Evolutionary conservation across 192 early-diverging fungal genomes (phyloP).

Genomic region (Irineochytrium annulatum): DNA sequence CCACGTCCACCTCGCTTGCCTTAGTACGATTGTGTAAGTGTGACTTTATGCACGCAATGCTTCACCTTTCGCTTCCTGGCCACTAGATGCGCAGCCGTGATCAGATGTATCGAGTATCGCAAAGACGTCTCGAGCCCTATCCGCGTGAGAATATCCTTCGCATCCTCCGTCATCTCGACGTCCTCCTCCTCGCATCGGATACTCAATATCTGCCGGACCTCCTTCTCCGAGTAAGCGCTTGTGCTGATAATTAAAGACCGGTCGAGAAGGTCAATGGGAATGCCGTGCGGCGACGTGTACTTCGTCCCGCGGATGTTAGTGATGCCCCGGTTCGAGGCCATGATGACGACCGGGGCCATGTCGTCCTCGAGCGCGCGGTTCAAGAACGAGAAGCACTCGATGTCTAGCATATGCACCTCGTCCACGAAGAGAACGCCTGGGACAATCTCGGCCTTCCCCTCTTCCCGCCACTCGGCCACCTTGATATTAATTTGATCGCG

Average conservation of each 20-base stretch:
- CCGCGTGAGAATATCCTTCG: slow-evolving; percentile 83
- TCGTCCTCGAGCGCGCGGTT: slow-evolving; percentile 96
- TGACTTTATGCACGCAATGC: slow-evolving; percentile 6
- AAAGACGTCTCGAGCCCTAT: slow-evolving; percentile 92
- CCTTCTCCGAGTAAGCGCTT: slow-evolving; percentile 74
- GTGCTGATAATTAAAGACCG: slow-evolving; percentile 93
- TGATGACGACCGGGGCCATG: slow-evolving; percentile 96
- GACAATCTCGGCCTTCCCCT: slow-evolving; percentile 97
- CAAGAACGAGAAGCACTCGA: slow-evolving; percentile 98
- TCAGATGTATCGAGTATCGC: slow-evolving; percentile 95
- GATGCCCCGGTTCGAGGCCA: slow-evolving; percentile 98
- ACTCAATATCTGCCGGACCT: slow-evolving; percentile 82
- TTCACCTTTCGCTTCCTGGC: slow-evolving; percentile 80
- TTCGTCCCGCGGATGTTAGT: slow-evolving; percentile 94
- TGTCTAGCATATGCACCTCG: slow-evolving; percentile 99
- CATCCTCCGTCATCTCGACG: slow-evolving; percentile 96
- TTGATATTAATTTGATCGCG: slow-evolving; percentile 97
- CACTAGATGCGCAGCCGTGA: slow-evolving; percentile 89
- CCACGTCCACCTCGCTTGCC: slow-evolving; percentile 84
- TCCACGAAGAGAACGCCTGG: slow-evolving; percentile 98
- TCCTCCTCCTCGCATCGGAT: slow-evolving; percentile 79
- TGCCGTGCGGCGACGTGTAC: slow-evolving; percentile 93
- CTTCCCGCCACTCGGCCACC: slow-evolving; percentile 96
- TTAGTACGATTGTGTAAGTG: slow-evolving; percentile 18
- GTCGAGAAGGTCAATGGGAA: slow-evolving; percentile 96